Base-by-base conservation (phyloP, 1,139 yeast genomes). In the Zygoascus hellenicus region DNA sequence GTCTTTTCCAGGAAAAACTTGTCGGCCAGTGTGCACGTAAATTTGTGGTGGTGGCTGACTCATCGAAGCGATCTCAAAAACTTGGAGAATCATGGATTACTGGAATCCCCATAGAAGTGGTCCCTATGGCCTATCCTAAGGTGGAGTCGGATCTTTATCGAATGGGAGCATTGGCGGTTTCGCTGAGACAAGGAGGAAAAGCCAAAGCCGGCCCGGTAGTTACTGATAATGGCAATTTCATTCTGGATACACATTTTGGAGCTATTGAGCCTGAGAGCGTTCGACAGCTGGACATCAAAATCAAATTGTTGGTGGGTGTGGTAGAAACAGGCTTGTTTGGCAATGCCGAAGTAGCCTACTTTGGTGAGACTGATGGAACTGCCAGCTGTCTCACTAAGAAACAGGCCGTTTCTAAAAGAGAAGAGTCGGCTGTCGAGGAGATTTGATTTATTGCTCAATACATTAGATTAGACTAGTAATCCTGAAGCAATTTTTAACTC, bases 191-290 rank as follows among this genome's bases (percentile, higher is more conserved):
- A 58, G 98, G 97, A 43, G 90, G 88, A 14, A 71, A 81, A 48
- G 89, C 95, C 34, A 94, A 94, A 69, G 98, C 98, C 5, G 99
- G 99, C 15, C 98, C 98, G 7, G 83, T 89, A n/a, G 85, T 94
- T 51, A 90, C 98, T 36, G 99, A 94, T 66, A 94, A 94, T 69
- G 89, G 90, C 66, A 92, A 90, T 68, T 87, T 89, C 63, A 76
- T 94, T 54, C 78, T 94, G 51, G 99, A 94, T 68, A 95, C 96
- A 29, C 90, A 89, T 64, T 92, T 94, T 62, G 97, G 96, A 30
- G 77, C 76, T 49, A 79, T 94, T 47, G 80, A 83, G 57, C 84
- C 90, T 3, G 64, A 59, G 17, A 44, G 52, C 16, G 76, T 76
- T 17, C 59, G 61, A 41, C 63, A 62, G 28, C 74, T 90, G 57